Evolutionary conservation across 2,329 filamentous ascomycete species (phyloP), one percentile per base, ranked within the genome.

Genomic region (Alternaria sp.): DNA sequence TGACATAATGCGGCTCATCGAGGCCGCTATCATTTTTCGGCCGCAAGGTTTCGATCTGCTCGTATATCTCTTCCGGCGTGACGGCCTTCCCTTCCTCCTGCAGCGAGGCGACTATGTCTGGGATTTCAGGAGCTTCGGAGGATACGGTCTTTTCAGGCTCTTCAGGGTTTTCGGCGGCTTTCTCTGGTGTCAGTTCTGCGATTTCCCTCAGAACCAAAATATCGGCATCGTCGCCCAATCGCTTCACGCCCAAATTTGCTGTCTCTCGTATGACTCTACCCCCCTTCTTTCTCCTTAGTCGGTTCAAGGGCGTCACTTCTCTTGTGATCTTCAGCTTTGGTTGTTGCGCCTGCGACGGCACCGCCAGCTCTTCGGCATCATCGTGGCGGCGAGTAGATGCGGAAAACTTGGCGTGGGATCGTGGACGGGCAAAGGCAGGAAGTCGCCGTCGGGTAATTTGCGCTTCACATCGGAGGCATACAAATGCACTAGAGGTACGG

Each of bases 391-490:
- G 66, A 38, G 61, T 41, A 46, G 74, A 70, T 30, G 72, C 57
- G 26, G 74, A 77, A 67, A 78, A 76, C 57, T 51, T 59, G 49
- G 72, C 62, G 49, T 60, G 67, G 24, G 69, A 62, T 24, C 62
- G 11, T 54, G 56, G 63, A 16, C 62, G 66, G 24, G 65, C 32
- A 32, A 65, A 54, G 22, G 60, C 52, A 41, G 64, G 63, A 7
- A 69, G 48, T 48, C 62, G 62, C 14, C 67, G 65, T 18, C 68
- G 72, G 53, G 65, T 68, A 53, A 69, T 66, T 54, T 66, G 68
- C 41, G 78, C 69, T 66, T 78, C 75, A 73, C 78, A 80, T 65
- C 74, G 74, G 42, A 79, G 62, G 73, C 77, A 80, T 65, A 79
- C 67, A 54, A 76, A 78, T 65, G 76, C 76, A 67, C 70, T 68